phyloP scores from a whole-genome alignment of 192 early-diverging fungal species.

The Chytriomyces sp. region DNA sequence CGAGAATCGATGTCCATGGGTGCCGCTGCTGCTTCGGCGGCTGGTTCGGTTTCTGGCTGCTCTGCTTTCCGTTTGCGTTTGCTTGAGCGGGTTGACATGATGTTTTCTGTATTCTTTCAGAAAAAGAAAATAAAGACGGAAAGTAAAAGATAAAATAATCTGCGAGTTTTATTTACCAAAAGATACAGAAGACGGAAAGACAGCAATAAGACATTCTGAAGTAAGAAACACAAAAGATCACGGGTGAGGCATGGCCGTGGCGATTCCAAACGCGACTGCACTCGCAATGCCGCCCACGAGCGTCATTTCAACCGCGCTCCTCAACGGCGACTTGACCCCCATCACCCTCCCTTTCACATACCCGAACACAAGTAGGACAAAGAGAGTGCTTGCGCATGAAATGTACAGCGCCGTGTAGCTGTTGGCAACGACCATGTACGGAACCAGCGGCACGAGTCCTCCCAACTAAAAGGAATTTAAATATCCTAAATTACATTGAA shows the following conservation, averaged over 20 bases:
- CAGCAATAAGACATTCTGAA: background rate
- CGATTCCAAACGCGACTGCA: background rate
- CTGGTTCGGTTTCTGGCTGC: no score
- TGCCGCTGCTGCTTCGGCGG: no score
- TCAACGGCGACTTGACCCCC: conserved; percentile 27
- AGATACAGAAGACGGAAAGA: no score
- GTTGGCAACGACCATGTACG: conserved; percentile 58
- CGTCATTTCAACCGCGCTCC: conserved; percentile 19
- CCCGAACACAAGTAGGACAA: conserved; percentile 66
- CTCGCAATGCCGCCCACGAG: background rate
- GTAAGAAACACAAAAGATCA: background rate
- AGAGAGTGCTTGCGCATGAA: conserved; percentile 56
- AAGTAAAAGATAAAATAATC: no score
- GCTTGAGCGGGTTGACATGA: no score
- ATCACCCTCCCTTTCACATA: conserved; percentile 59
- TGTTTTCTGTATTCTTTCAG: no score
- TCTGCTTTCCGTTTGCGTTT: no score
- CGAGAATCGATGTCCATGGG: no score
- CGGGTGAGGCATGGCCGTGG: background rate
- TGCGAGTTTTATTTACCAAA: no score
- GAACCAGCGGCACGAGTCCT: conserved; percentile 67
- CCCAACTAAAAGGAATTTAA: conserved; percentile 36
- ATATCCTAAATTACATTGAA: background rate
- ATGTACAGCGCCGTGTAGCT: conserved; percentile 51
- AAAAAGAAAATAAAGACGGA: no score